These are phyloP conservation scores for Salix arbutifolia DNA, from an alignment of 345 rosid species.

Conservation along the genomic window DNA sequence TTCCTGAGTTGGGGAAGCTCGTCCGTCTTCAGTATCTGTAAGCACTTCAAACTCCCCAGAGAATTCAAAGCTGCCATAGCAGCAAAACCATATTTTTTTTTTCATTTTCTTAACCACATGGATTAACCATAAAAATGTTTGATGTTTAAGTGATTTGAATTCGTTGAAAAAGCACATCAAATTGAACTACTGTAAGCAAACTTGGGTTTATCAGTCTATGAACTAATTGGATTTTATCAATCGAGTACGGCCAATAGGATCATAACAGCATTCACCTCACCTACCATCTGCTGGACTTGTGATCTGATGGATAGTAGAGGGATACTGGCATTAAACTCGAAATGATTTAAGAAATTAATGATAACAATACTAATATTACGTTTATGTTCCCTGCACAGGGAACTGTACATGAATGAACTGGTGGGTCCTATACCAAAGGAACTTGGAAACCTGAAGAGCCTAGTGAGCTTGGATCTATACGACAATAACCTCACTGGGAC, in stretches of 20 bases:
- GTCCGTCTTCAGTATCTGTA: slow-evolving; percentile 67
- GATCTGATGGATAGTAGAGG: not conserved
- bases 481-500: slow-evolving; percentile 57
- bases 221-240: too few species aligned
- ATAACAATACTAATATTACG: not conserved
- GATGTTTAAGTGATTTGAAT: not conserved
- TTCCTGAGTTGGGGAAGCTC: slow-evolving; percentile 64
- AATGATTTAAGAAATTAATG: not conserved
- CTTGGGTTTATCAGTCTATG: too few species aligned
- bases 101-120: not conserved
- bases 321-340: not conserved
- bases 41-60: slow-evolving; percentile 14
- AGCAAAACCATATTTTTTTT: not conserved
- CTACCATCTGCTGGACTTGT: not conserved
- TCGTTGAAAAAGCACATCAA: not conserved
- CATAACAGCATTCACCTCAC: not conserved
- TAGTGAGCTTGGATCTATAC: slow-evolving; percentile 66
- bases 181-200: not conserved
- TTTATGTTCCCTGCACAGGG: slow-evolving; percentile 34
- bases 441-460: slow-evolving; percentile 54
- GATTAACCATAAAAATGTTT: not conserved
- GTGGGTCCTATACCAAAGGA: slow-evolving; percentile 57
- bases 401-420: slow-evolving; percentile 56
- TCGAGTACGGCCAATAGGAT: not conserved
- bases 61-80: not conserved